Base-by-base conservation (phyloP, 176 grass and related monocot species). In the Tuctoria greenei region DNA sequence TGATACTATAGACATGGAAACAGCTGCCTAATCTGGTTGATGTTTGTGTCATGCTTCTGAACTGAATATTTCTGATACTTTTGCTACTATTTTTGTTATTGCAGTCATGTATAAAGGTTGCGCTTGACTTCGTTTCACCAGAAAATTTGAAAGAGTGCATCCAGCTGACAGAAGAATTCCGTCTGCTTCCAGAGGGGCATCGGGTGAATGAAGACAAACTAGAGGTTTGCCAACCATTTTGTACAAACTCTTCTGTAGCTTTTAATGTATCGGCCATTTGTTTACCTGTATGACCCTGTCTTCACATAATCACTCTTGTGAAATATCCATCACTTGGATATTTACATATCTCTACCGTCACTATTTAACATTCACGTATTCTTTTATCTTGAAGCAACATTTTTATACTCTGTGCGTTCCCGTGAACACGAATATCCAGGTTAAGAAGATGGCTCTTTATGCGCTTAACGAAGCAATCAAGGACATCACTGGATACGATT, bases 71-170 rank as follows among this genome's bases (percentile, higher is more conserved):
- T 18, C 31, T 31, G 31, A 31, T 31, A 31, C 31, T 31, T 5
- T 24, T 68, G 24, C 40, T 14, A 37, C 13, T 83, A n/a, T 28
- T 60, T 20, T n/a, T n/a, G n/a, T n/a, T n/a, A n/a, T n/a, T 68
- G 46, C 79, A 98, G 95, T 98, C 95, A 11, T 98, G 95, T 36
- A 93, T 93, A 76, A 98, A 92, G 79, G 95, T 98, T 1, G 95
- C 95, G 40, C 84, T 98, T 1, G 86, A 98, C 35, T 98, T 98
- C 59, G 89, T 98, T 63, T 98, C 95, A 21, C 95, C 95, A 31
- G 91, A 98, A 68, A 98, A 90, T 78, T 57, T 94, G 15, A 40
- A 28, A 57, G 81, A 98, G 43, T 98, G 95, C 64, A 84, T 92
- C 73, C 74, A 20, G 28, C 8, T 98, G 58, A 88, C 91, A 17